A percentile compares a stretch with the other conserved stretches of the same genome.
Conservation (phyloP, 495 filamentous ascomycete genomes). For the Penicillium alfredii region DNA sequence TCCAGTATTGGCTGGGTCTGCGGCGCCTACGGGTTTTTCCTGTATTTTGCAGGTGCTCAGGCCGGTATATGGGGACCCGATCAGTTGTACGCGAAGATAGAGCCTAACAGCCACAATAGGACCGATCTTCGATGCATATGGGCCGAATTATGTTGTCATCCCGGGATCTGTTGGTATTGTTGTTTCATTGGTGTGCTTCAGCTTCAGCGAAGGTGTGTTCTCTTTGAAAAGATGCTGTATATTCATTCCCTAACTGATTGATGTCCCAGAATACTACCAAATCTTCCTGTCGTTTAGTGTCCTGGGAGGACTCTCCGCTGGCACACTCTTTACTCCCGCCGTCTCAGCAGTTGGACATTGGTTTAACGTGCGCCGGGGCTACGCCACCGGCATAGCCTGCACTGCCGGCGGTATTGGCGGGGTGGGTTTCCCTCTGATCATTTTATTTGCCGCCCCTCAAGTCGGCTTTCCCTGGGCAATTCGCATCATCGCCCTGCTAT, state of each 20-base stretch:
- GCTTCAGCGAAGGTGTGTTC: slow-evolving; percentile 37
- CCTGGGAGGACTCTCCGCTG: slow-evolving; percentile 20
- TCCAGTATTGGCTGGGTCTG: slow-evolving; percentile 70
- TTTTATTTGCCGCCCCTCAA: slow-evolving; percentile 48
- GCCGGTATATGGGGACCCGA: slow-evolving; percentile 10
- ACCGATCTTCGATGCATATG: slow-evolving; percentile 25
- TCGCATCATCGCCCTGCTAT: slow-evolving; percentile 45
- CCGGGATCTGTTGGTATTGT: slow-evolving; percentile 28
- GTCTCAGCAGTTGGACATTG: slow-evolving; percentile 52
- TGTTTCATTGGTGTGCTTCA: slow-evolving; percentile 37
- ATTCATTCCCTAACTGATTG: slow-evolving; percentile 12
- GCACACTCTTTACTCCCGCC: slow-evolving; percentile 52
- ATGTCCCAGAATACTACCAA: slow-evolving; percentile 27
- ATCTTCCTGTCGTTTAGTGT: slow-evolving; percentile 29
- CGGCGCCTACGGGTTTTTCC: slow-evolving; percentile 57
- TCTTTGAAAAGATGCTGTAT: neutral
- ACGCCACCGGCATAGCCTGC: slow-evolving; percentile 41
- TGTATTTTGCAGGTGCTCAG: slow-evolving; percentile 45
- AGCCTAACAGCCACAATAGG: slow-evolving; percentile 15
- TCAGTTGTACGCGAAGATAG: neutral
- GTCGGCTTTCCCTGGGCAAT: slow-evolving; percentile 65
- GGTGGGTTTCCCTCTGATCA: slow-evolving; percentile 60
- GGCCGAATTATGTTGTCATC: slow-evolving; percentile 15
- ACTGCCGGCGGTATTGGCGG: slow-evolving; percentile 39
- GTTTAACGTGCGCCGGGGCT: slow-evolving; percentile 56